A percentile compares a stretch with the other conserved stretches of the same genome.
These are phyloP conservation scores for Trametes punicea DNA, from an alignment of 768 basidiomycete species.

Conservation along the genomic window DNA sequence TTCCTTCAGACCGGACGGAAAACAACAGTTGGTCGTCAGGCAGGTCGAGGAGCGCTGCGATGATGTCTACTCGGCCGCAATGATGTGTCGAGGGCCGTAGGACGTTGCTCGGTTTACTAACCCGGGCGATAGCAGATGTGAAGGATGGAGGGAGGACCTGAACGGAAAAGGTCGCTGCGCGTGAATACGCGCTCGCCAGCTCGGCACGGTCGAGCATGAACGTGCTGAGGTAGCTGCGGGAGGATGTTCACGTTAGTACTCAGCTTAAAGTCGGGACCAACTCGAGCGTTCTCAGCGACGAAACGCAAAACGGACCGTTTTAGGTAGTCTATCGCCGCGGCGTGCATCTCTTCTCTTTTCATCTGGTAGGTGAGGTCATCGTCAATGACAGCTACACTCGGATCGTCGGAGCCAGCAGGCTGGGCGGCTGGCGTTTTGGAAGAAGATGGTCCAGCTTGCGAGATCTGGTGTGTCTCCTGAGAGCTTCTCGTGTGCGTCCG, in stretches of 20 bases:
- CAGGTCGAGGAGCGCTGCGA: slow-evolving; percentile 22
- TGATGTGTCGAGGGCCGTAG: background rate
- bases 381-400: background rate
- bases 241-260: too few relatives aligned
- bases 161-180: slow-evolving; percentile 24
- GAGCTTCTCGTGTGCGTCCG: too few relatives aligned
- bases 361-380: background rate
- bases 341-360: background rate
- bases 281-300: too few relatives aligned
- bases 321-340: slow-evolving; percentile 12
- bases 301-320: slow-evolving; percentile 15
- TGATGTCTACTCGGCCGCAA: slow-evolving; percentile 17
- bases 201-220: slow-evolving; percentile 22
- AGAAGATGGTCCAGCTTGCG: background rate
- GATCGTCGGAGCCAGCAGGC: background rate
- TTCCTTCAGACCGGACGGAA: background rate
- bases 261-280: too few relatives aligned
- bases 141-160: background rate
- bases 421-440: too few relatives aligned
- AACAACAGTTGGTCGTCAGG: slow-evolving; percentile 7
- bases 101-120: background rate
- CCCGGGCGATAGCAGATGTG: background rate
- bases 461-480: background rate
- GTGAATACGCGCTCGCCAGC: slow-evolving; percentile 25
- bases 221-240: slow-evolving; percentile 18